Evolutionary conservation across 139 green algal genomes (phyloP), one percentile per base, ranked within the genome.

Genomic region (Micractinium conductrix): DNA sequence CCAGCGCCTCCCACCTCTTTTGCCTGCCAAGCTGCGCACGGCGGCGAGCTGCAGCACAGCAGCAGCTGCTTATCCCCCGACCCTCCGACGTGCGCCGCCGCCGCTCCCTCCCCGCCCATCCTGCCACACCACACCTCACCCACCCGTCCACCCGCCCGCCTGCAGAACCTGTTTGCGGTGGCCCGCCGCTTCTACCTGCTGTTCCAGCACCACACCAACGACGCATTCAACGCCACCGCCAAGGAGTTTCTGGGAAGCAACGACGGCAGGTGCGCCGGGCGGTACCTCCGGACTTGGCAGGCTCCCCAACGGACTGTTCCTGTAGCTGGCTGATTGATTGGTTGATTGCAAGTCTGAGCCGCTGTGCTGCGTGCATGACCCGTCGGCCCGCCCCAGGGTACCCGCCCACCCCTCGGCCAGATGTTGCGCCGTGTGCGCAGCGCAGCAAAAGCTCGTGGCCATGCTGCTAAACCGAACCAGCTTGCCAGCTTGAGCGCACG

Each of bases 181-280:
- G 86, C 87, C 2, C 60, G 78, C 9, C 83, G 73, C 45, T 91
- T 92, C 71, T 95, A 92, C 87, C 84, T 90, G 7, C 69, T 94
- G 40, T 96, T 96, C 86, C 93, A 96, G 88, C 87, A 94, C 68
- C 91, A 95, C 75, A 92, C 92, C 69, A 93, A 89, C 4, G 30
- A 71, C 50, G 81, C 87, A 17, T 71, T 74, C 67, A 81, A 79
- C 65, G 42, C 76, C 3, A 40, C 75, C 42, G 38, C 73, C 42
- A 17, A 65, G 35, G 71, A 87, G 48, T 87, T 82, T 53, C 35
- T 89, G 50, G 42, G 63, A 7, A 3, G 28, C 24, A 85, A 78
- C 26, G 68, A 79, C 38, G 80, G 80, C 69, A 24, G 12, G 80
- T 72, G 70, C 53, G 69, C 22, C 28, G 3, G 19, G 43, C 7